Conservation (phyloP, 2,329 filamentous ascomycete species). For the Ascomycota sp. region DNA sequence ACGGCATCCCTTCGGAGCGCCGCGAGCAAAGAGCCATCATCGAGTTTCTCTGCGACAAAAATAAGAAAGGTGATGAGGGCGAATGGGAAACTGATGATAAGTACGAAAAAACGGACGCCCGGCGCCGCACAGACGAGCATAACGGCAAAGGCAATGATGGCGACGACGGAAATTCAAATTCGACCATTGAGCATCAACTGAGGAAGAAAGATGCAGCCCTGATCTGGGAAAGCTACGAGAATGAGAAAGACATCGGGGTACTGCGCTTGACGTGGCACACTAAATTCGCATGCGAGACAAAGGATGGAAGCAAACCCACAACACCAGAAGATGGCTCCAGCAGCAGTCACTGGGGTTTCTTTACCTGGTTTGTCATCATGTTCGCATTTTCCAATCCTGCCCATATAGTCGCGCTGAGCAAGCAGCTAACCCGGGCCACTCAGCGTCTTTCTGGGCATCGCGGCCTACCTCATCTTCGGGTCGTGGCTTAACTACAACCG, state of each 20-base stretch:
- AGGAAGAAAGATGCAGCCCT: slow-evolving; percentile 39
- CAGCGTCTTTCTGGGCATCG: slow-evolving; percentile 64
- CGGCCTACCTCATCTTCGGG: slow-evolving; percentile 86
- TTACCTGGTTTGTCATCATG: slow-evolving; percentile 92
- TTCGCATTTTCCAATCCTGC: slow-evolving; percentile 21
- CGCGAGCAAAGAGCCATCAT: slow-evolving; percentile 53
- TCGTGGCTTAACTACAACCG: slow-evolving; percentile 98
- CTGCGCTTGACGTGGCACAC: slow-evolving; percentile 68
- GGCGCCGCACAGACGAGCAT: slow-evolving; percentile 6
- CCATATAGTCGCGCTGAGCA: no score
- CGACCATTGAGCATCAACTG: slow-evolving; percentile 26
- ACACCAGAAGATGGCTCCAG: slow-evolving; percentile 18
- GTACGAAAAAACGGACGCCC: slow-evolving; percentile 4
- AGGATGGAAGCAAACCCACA: slow-evolving; percentile 9
- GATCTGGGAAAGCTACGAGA: slow-evolving; percentile 51
- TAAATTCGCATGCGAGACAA: slow-evolving; percentile 58
- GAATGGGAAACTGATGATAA: slow-evolving; percentile 35
- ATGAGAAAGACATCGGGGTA: slow-evolving; percentile 32
- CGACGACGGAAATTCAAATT: slow-evolving; percentile 17
- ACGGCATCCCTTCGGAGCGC: slow-evolving; percentile 26
- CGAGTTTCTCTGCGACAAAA: slow-evolving; percentile 61
- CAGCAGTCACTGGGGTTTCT: slow-evolving; percentile 64
- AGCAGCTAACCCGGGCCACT: slow-evolving; percentile 1
- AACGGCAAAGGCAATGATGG: slow-evolving; percentile 14
- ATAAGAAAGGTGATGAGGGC: slow-evolving; percentile 51